Base-by-base conservation (phyloP, 164 flowering plant species). In the Aristolochia fimbriata region DNA sequence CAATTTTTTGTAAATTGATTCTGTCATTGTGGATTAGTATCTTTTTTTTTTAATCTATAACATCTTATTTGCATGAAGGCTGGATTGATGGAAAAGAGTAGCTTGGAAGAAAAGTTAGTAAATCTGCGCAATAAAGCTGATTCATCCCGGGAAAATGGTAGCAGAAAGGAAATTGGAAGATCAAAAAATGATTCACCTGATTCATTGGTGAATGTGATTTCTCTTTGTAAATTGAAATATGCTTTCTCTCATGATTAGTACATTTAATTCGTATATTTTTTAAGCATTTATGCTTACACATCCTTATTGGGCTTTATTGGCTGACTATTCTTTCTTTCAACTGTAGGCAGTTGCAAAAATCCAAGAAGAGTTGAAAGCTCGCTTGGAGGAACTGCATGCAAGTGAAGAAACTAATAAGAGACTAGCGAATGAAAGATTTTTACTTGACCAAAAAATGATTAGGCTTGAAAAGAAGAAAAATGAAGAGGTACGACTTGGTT, bases 331-430 rank as follows among this genome's bases (percentile, higher is more conserved):
- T n/a, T 56, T 51, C 41, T 46, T 22, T 54, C 53, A 31, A 11
- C n/a, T 25, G 15, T 64, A 92, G 92, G 78, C 65, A 33, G 24
- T 76, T 53, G 66, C 51, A 24, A 82, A 79, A 70, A 71, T 83
- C 49, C 83, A 83, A 65, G 86, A 79, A 55, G 88, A 94, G 67
- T 70, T 90, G 51, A 88, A 79, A 74, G 69, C 69, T 30, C 73
- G 80, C 13, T 72, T 51, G 16, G 80, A 80, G 52, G 86, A 88
- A 60, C 67, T 91, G 74, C 80, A 64, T 61, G 73, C 72, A 56
- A 80, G 81, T 2, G 80, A 84, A 73, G 93, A 85, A 69, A 69
- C 72, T 24, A 66, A 57, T 1, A 83, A 76, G 73, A 83, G 70
- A 64, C 62, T 90, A 64, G 21, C 68, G 22, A 80, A 70, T 78